phyloP scores from a whole-genome alignment of 306 rosid genomes.

The Citrullus amarus region DNA sequence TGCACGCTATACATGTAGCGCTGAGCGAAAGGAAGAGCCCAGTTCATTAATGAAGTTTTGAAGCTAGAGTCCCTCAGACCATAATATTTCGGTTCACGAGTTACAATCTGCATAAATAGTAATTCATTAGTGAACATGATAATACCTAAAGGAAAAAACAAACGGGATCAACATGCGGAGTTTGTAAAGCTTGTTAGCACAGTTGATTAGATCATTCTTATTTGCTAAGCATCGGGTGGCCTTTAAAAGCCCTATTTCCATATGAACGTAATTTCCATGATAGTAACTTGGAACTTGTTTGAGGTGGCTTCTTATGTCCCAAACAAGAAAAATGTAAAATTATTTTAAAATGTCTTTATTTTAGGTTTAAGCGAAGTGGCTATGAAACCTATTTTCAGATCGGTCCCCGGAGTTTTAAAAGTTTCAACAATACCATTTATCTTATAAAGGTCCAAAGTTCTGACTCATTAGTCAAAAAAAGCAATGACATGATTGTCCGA shows the following conservation, averaged over 20 bases:
- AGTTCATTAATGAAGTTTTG: conserved; percentile 54
- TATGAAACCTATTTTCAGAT: neutral
- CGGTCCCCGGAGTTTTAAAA: neutral
- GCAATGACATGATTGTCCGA: neutral
- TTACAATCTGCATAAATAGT: conserved; percentile 56
- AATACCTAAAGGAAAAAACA: neutral
- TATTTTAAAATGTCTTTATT: neutral
- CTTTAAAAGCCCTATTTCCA: neutral
- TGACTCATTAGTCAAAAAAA: neutral
- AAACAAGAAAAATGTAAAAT: neutral
- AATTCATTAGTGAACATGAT: neutral
- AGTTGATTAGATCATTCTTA: neutral
- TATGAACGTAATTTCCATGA: neutral
- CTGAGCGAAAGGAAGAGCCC: conserved; percentile 86
- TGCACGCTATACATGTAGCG: conserved; percentile 58
- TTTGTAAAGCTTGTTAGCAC: neutral
- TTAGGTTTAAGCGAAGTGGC: neutral
- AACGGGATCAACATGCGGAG: neutral
- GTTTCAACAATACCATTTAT: neutral
- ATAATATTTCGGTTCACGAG: conserved; percentile 65
- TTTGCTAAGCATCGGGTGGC: neutral
- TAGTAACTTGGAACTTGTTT: neutral
- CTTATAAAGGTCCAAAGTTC: neutral
- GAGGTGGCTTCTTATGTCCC: neutral
- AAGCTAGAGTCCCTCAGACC: conserved; percentile 41